phyloP scores from a whole-genome alignment of 352 stramenopile genomes.

The Globisporangium apiculatum region DNA sequence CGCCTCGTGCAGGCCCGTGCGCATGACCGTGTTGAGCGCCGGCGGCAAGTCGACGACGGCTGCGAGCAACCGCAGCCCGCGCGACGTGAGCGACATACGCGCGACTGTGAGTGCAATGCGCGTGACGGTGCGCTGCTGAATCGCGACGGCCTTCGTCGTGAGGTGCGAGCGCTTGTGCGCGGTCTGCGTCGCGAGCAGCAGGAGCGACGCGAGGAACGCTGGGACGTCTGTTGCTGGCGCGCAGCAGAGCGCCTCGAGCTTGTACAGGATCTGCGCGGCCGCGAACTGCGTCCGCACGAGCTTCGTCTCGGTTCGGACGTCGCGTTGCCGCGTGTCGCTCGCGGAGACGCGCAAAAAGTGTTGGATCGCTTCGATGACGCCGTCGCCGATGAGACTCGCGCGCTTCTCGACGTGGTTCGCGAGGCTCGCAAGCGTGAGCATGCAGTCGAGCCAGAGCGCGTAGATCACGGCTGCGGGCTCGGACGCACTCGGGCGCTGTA shows the following conservation, averaged over 20 bases:
- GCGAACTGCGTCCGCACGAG: slow-evolving; percentile 49
- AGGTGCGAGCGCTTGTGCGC: slow-evolving; percentile 49
- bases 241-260: slow-evolving; percentile 51
- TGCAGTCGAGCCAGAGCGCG: slow-evolving; percentile 37
- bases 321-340: slow-evolving; percentile 28
- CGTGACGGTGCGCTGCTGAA: slow-evolving; percentile 56
- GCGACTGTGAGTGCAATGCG: slow-evolving; percentile 59
- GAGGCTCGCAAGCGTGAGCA: slow-evolving; percentile 54
- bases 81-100: slow-evolving; percentile 36
- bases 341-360: slow-evolving; percentile 43
- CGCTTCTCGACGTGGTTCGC: slow-evolving; percentile 32
- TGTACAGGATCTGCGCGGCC: slow-evolving; percentile 46
- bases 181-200: slow-evolving; percentile 53
- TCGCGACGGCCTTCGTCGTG: slow-evolving; percentile 25
- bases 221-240: slow-evolving; percentile 25
- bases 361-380: slow-evolving; percentile 54
- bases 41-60: slow-evolving; percentile 44
- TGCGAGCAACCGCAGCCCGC: slow-evolving; percentile 40
- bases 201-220: slow-evolving; percentile 48
- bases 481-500: slow-evolving; percentile 33
- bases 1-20: slow-evolving; percentile 71
- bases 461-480: slow-evolving; percentile 41
- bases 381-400: slow-evolving; percentile 42
- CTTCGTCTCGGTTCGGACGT: slow-evolving; percentile 31
- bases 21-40: slow-evolving; percentile 79